Evolutionary conservation across 2,329 filamentous ascomycete genomes (phyloP).

Genomic region (Rutstroemia sydowiana): DNA sequence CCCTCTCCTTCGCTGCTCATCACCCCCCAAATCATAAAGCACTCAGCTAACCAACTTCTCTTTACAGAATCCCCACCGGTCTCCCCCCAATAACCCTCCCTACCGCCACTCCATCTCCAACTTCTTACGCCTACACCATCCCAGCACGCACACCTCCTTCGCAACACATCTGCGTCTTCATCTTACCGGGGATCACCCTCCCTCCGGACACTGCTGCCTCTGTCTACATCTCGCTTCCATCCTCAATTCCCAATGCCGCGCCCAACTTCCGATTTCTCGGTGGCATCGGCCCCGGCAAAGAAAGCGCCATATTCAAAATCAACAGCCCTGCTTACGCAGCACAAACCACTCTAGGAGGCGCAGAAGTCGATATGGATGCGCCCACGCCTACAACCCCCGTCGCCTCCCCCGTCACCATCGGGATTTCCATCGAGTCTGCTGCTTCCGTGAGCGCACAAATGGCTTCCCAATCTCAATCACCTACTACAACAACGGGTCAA

Average conservation of each 20-base stretch:
- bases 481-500: too few species aligned
- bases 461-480: conserved; percentile 46
- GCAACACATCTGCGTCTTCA: conserved; percentile 80
- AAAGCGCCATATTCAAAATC: conserved; percentile 85
- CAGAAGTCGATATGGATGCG: conserved; percentile 29
- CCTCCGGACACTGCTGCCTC: conserved; percentile 74
- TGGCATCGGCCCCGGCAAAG: conserved; percentile 82
- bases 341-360: conserved; percentile 36
- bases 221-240: conserved; percentile 72
- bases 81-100: conserved; percentile 49
- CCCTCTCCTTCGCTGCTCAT: too few species aligned
- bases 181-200: conserved; percentile 66
- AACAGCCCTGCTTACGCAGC: conserved; percentile 27
- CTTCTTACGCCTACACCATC: conserved; percentile 50
- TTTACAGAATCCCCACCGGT: conserved; percentile 45
- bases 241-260: conserved; percentile 29
- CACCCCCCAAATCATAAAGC: not conserved
- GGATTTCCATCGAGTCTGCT: conserved; percentile 73
- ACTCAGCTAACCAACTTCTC: not conserved
- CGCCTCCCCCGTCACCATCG: conserved; percentile 55
- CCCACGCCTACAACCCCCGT: conserved; percentile 16
- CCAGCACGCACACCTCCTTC: conserved; percentile 45
- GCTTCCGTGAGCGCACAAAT: conserved; percentile 65
- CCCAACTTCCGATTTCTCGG: conserved; percentile 70
- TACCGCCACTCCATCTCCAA: conserved; percentile 44